These are phyloP conservation scores for Diaporthe capsici DNA, from an alignment of 2,329 filamentous ascomycete species.

Conservation along the genomic window DNA sequence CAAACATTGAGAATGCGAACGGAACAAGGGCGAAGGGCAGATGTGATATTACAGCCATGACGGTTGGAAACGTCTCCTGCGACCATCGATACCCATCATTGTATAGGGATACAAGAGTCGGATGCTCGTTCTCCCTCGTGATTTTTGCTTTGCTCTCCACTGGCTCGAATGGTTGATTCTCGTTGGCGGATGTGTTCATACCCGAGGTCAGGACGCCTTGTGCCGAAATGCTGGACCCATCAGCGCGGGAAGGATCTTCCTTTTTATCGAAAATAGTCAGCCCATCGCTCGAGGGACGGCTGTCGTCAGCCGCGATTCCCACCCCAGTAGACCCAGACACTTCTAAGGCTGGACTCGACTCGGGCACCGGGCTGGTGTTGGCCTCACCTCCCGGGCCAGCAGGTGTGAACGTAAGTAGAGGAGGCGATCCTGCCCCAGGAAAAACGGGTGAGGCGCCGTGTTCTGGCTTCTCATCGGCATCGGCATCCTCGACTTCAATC, in stretches of 20 bases:
- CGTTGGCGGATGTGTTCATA: not conserved
- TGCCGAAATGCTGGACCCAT: not conserved
- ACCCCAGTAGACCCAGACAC: not conserved
- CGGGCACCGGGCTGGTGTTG: not conserved
- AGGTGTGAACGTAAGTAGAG: conserved; percentile 3
- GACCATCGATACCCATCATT: conserved; percentile 58
- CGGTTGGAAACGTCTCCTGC: conserved; percentile 80
- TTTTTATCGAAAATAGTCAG: not conserved
- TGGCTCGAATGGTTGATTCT: not conserved
- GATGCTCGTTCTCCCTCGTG: not conserved
- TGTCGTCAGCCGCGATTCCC: not conserved
- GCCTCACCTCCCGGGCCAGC: not conserved
- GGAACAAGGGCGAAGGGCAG: conserved; percentile 78
- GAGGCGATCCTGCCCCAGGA: not conserved
- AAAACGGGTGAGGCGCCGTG: not conserved
- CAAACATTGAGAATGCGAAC: conserved; percentile 81
- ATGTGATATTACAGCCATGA: conserved; percentile 74
- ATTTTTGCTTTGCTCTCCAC: not conserved
- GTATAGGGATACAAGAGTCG: not conserved
- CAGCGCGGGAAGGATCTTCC: no score
- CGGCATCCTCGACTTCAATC: not conserved
- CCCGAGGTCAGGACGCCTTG: not conserved
- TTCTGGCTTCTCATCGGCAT: not conserved
- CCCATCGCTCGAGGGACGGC: not conserved
- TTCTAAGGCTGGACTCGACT: not conserved